Conservation (phyloP, 2,329 filamentous ascomycete genomes). For the Calycina herbarum region DNA sequence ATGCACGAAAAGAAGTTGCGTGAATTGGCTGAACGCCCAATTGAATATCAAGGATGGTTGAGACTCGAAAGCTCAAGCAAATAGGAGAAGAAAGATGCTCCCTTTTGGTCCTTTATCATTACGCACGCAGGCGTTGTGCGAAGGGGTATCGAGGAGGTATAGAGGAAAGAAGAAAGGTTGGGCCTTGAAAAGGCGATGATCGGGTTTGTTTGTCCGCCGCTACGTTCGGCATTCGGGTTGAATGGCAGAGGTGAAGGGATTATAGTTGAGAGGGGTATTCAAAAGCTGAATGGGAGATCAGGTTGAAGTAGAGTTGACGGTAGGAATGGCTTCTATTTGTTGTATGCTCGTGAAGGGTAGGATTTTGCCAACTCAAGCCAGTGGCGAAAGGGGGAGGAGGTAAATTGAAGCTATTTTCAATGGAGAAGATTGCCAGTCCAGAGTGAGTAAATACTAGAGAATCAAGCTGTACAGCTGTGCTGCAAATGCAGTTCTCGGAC, state of each 20-base stretch:
- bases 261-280: background rate
- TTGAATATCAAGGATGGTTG: background rate
- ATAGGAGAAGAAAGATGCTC: background rate
- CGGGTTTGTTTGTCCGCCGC: background rate
- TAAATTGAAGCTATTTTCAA: background rate
- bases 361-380: background rate
- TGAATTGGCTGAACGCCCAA: background rate
- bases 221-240: slow-evolving; percentile 11
- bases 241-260: slow-evolving; percentile 20
- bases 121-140: background rate
- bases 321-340: background rate
- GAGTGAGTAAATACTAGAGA: background rate
- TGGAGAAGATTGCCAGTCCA: background rate
- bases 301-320: background rate
- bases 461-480: background rate
- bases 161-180: background rate
- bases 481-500: background rate
- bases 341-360: background rate
- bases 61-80: background rate
- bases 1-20: background rate
- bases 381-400: background rate
- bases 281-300: background rate
- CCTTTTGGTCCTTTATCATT: background rate
- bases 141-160: background rate
- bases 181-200: background rate